Evolutionary conservation across 2,329 filamentous ascomycete genomes (phyloP), one percentile per base, ranked within the genome.

Genomic region (Dactylellina parvicollis): DNA sequence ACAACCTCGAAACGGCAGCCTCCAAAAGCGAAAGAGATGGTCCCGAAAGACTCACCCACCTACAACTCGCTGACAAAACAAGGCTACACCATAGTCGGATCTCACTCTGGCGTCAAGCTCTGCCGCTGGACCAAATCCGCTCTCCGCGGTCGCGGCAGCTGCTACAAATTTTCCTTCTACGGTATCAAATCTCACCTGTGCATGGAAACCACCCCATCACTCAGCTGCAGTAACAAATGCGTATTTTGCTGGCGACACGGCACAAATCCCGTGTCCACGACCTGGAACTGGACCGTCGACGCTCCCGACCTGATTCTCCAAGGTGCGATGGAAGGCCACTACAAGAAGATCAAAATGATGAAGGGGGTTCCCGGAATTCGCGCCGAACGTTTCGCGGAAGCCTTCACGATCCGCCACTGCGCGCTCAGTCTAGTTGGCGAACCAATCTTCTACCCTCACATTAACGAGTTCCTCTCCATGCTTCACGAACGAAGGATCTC

Each of bases 241-340:
- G 92, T 99, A 76, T 99, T 98, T 81, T 99, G 94, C 85, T 99
- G 94, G 95, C 89, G 95, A 4, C 95, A 98, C 79, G 95, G 94
- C 59, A 98, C 95, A 0, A 99, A 98, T 80, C 94, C 94, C 0
- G 95, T 98, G 0, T 93, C 93, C 50, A 98, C 95, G 1, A 96
- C 90, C 3, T 98, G 95, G 94, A 89, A 94, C 73, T 99, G 94
- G 94, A 88, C 93, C 55, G 92, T 97, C 28, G 95, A 98, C 79
- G 89, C 92, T 0, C 93, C 94, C 0, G 90, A 96, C 22, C 81
- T 92, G 77, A 96, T 98, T 77, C 96, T 97, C 79, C 83, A 90
- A 36, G 94, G 94, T 52, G 92, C 96, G 75, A 96, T 96, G 80
- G 89, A 89, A 70, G 91, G 90, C 14, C 95, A 98, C 81, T 97